Percentiles rank a stretch among this genome's conserved stretches.
phyloP scores from a whole-genome alignment of 495 filamentous ascomycete genomes.

The Penicillium angulare region DNA sequence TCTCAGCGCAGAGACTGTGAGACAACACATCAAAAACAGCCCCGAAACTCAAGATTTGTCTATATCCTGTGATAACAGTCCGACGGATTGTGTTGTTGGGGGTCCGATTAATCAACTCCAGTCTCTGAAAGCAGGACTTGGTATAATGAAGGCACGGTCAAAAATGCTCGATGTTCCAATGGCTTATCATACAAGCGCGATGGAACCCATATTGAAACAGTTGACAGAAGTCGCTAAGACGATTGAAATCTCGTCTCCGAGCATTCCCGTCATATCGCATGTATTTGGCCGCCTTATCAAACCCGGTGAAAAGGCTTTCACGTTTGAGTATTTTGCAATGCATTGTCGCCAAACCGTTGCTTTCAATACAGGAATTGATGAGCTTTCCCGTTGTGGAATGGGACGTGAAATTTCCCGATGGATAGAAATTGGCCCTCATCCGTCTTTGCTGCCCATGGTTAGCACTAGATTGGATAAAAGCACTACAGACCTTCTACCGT shows the following conservation, averaged over 20 bases:
- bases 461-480: not conserved
- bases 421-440: not conserved
- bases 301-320: not conserved
- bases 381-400: not conserved
- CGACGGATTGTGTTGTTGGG: not conserved
- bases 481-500: not conserved
- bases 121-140: not conserved
- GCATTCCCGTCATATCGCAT: not conserved
- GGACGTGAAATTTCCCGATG: not conserved
- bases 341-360: not conserved
- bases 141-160: not conserved
- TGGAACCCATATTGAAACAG: not conserved
- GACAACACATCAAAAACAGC: not conserved
- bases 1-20: not conserved
- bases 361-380: not conserved
- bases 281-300: not conserved
- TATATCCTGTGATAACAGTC: not conserved
- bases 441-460: not conserved
- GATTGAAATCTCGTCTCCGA: not conserved
- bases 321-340: not conserved
- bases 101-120: not conserved
- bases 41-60: not conserved
- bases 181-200: not conserved
- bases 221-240: not conserved
- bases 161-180: not conserved